Evolutionary conservation across 1,284 basidiomycete species (phyloP).

Genomic region (Kalmanozyma brasiliensis): DNA sequence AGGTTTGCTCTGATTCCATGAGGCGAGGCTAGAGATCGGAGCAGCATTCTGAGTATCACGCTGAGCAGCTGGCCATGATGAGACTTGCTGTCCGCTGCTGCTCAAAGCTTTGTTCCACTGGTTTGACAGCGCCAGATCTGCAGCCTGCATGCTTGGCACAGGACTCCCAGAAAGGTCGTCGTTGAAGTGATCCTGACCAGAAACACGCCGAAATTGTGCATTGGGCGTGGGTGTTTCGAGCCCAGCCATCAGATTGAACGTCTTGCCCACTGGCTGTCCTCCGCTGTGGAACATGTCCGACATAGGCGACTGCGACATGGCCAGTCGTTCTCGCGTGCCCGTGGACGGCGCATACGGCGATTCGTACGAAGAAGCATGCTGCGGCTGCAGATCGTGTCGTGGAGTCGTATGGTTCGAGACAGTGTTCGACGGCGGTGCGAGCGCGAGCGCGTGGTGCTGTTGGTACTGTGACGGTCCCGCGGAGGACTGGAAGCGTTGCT

Average conservation of each 20-base stretch:
- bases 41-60: constrained; percentile 1
- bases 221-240: constrained; percentile 33
- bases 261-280: constrained; percentile 14
- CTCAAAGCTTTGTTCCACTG: constrained; percentile 4
- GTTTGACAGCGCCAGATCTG: not conserved
- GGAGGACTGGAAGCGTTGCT: constrained; percentile 6
- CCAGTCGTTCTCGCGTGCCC: constrained; percentile 26
- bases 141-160: not conserved
- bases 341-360: constrained; percentile 28
- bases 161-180: not conserved
- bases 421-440: constrained; percentile 6
- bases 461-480: constrained; percentile 15
- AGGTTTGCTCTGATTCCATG: constrained; percentile 25
- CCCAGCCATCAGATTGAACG: constrained; percentile 40
- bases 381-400: constrained; percentile 12
- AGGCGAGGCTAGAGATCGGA: constrained; percentile 12
- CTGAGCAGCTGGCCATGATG: constrained; percentile 10
- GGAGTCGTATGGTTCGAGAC: constrained; percentile 15
- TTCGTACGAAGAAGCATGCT: constrained; percentile 9
- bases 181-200: constrained; percentile 8
- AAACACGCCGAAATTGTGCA: constrained; percentile 13
- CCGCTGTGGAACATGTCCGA: constrained; percentile 37
- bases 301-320: constrained; percentile 39
- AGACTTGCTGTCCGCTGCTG: constrained; percentile 6
- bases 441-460: constrained; percentile 14